Conservation (phyloP, 345 rosid species). For the Hibiscus mutabilis region DNA sequence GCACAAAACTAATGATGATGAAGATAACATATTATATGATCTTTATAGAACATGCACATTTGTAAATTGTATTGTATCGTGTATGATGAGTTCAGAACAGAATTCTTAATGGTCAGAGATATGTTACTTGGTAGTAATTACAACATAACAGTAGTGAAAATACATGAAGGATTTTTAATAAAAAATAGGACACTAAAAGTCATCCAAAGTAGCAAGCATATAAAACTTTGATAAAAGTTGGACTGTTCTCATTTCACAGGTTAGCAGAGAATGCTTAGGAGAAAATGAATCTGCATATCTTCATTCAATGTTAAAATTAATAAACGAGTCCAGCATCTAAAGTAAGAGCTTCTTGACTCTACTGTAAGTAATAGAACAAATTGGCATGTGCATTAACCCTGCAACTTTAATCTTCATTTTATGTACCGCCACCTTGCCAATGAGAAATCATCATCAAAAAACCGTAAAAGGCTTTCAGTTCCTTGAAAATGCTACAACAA, state of each 20-base stretch:
- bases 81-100: slow-evolving; percentile 2
- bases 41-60: not conserved
- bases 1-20: not conserved
- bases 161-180: not conserved
- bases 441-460: not conserved
- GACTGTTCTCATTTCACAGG: not conserved
- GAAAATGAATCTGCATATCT: not conserved
- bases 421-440: not conserved
- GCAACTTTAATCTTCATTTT: not conserved
- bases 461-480: not conserved
- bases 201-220: not conserved
- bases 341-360: not conserved
- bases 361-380: not conserved
- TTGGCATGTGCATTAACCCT: not conserved
- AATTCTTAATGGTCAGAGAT: not conserved
- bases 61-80: not conserved
- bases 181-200: not conserved
- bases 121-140: not conserved
- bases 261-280: not conserved
- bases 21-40: not conserved
- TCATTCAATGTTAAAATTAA: not conserved
- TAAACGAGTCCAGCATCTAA: not conserved
- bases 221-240: not conserved
- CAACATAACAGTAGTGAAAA: not conserved
- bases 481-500: not conserved